Percentiles rank a stretch among this genome's conserved stretches.
These are phyloP conservation scores for Leptoxyphium fumago DNA, from an alignment of 2,329 filamentous ascomycete species.

Conservation along the genomic window DNA sequence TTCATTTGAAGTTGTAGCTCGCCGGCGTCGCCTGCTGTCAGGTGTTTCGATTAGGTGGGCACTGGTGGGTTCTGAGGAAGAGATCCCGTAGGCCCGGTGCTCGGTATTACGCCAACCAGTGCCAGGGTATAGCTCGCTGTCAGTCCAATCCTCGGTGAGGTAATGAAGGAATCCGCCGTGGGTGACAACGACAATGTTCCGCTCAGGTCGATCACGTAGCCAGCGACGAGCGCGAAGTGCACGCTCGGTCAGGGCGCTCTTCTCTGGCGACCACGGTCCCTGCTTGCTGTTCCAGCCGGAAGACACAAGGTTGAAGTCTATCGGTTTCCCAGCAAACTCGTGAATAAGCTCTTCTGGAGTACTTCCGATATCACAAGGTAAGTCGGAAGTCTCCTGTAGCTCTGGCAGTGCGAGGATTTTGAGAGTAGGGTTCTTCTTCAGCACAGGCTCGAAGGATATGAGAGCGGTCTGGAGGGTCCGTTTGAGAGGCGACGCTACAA, in stretches of 20 bases:
- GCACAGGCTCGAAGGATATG: slow-evolving; percentile 47
- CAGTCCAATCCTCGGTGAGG: slow-evolving; percentile 67
- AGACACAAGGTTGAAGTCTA: slow-evolving; percentile 48
- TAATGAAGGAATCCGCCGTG: slow-evolving; percentile 74
- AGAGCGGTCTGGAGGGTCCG: slow-evolving; percentile 70
- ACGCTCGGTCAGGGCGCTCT: slow-evolving; percentile 42
- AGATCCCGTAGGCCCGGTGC: slow-evolving; percentile 53
- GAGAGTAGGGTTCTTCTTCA: slow-evolving; percentile 28
- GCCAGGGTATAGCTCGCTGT: slow-evolving; percentile 35
- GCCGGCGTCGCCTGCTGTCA: slow-evolving; percentile 14
- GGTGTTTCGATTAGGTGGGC: slow-evolving; percentile 21
- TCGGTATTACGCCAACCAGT: slow-evolving; percentile 66
- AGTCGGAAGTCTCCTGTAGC: slow-evolving; percentile 61
- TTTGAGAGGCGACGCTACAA: slow-evolving; percentile 66
- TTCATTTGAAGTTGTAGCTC: slow-evolving; percentile 6
- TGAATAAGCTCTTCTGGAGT: slow-evolving; percentile 37
- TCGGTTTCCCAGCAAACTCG: slow-evolving; percentile 45
- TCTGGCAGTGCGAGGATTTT: slow-evolving; percentile 55
- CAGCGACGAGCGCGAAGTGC: slow-evolving; percentile 46
- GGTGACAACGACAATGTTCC: slow-evolving; percentile 62
- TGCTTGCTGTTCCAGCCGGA: slow-evolving; percentile 60
- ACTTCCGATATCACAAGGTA: slow-evolving; percentile 64
- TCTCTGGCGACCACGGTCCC: slow-evolving; percentile 30
- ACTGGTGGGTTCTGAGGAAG: slow-evolving; percentile 21
- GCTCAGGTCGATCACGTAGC: slow-evolving; percentile 38